Conservation (phyloP, 169 alveolate genomes). For the Cryptosporidium viatorum region DNA sequence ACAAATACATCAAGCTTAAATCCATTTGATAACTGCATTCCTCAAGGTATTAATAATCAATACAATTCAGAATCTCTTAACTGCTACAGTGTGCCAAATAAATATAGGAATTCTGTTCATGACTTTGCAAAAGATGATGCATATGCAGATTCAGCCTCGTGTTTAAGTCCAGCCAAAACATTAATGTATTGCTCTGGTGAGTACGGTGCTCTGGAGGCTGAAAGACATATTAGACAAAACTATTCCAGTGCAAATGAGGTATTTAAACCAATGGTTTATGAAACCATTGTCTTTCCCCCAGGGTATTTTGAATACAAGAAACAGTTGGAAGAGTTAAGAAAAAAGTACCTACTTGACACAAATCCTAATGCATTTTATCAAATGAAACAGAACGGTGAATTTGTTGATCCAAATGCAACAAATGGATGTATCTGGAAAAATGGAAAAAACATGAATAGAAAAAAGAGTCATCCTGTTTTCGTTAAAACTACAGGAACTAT, state of each 20-base stretch:
- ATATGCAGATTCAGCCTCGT: constrained; percentile 32
- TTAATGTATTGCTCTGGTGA: constrained; percentile 65
- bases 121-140: constrained; percentile 30
- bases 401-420: not conserved
- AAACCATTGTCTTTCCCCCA: constrained; percentile 65
- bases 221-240: constrained; percentile 33
- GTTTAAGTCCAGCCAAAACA: constrained; percentile 52
- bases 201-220: constrained; percentile 12
- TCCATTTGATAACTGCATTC: constrained; percentile 48
- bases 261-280: constrained; percentile 68
- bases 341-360: constrained; percentile 25
- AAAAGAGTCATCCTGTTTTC: constrained; percentile 26
- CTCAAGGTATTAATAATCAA: constrained; percentile 5
- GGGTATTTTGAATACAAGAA: constrained; percentile 70
- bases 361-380: constrained; percentile 54
- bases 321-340: constrained; percentile 55
- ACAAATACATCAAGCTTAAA: constrained; percentile 14
- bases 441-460: not conserved
- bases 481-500: constrained; percentile 59
- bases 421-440: constrained; percentile 34
- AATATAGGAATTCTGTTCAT: constrained; percentile 39
- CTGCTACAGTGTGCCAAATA: constrained; percentile 55
- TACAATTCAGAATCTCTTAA: constrained; percentile 7
- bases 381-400: constrained; percentile 52
- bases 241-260: constrained; percentile 56